Evolutionary conservation across 495 filamentous ascomycete genomes (phyloP).

Genomic region (Chaetomium tenue): DNA sequence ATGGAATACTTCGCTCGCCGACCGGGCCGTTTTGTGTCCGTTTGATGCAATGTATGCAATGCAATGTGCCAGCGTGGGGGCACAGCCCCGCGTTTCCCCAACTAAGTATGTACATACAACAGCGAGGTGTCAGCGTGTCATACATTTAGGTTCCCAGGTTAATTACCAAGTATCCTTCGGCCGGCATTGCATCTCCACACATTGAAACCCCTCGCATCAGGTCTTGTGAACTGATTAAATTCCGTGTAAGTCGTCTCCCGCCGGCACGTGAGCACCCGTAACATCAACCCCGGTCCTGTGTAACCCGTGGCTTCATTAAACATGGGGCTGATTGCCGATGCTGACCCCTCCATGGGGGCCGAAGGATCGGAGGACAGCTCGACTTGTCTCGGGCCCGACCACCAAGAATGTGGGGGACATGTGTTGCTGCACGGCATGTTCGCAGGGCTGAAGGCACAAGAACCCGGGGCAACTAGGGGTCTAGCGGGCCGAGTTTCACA

Average conservation of each 20-base stretch:
- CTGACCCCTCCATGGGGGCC: not conserved
- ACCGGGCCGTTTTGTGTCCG: not conserved
- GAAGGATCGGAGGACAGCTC: not conserved
- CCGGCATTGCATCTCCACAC: not conserved
- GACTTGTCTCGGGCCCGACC: not conserved
- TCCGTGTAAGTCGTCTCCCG: not conserved
- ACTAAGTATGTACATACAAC: no score
- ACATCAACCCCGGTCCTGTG: not conserved
- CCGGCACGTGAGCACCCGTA: not conserved
- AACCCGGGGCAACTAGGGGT: not conserved
- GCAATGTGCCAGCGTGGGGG: not conserved
- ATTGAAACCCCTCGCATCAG: not conserved
- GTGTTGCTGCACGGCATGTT: not conserved
- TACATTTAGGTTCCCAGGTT: not conserved
- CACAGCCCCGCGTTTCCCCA: not conserved
- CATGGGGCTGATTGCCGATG: not conserved
- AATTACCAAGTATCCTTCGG: not conserved
- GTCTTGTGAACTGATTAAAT: not conserved
- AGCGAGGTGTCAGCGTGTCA: not conserved
- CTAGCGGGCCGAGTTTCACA: not conserved
- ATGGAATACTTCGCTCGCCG: not conserved
- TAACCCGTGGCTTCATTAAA: not conserved
- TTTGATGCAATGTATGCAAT: not conserved
- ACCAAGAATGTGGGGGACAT: not conserved
- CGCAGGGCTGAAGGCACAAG: not conserved